Conservation (phyloP, 495 filamentous ascomycete genomes). For the Diplogelasinospora grovesii region DNA sequence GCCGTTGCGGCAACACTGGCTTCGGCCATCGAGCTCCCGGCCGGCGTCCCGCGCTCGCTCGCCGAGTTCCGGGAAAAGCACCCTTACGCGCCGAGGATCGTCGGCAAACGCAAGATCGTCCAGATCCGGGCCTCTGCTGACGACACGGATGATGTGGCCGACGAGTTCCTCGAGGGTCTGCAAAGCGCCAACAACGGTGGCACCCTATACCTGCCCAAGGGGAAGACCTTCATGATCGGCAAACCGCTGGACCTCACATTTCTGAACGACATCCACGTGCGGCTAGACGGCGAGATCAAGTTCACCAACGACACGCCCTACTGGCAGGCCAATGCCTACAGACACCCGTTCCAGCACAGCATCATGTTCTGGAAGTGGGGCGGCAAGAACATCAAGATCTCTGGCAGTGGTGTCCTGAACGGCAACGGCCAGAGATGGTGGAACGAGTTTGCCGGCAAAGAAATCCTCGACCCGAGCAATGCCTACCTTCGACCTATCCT, state of each 20-base stretch:
- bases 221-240: slow-evolving; percentile 48
- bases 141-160: slow-evolving; percentile 48
- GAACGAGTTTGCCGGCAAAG: slow-evolving; percentile 27
- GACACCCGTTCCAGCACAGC: slow-evolving; percentile 51
- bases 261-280: slow-evolving; percentile 48
- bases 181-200: slow-evolving; percentile 50
- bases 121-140: slow-evolving; percentile 45
- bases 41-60: slow-evolving; percentile 22
- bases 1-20: slow-evolving; percentile 6
- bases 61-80: slow-evolving; percentile 25
- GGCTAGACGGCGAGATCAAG: slow-evolving; percentile 51
- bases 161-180: slow-evolving; percentile 46
- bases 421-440: slow-evolving; percentile 45
- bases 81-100: slow-evolving; percentile 13
- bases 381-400: slow-evolving; percentile 51
- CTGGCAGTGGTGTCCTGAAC: slow-evolving; percentile 45
- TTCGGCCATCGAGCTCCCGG: slow-evolving; percentile 15
- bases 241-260: slow-evolving; percentile 52
- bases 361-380: slow-evolving; percentile 58
- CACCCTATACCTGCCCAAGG: slow-evolving; percentile 42
- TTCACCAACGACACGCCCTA: slow-evolving; percentile 54
- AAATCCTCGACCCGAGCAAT: slow-evolving; percentile 43
- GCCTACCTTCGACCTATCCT: slow-evolving; percentile 49
- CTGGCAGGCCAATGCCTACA: slow-evolving; percentile 54
- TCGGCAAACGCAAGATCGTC: slow-evolving; percentile 31